Base-by-base conservation (phyloP, 371 early-diverging fungal genomes). In the Lichtheimia ornata region DNA sequence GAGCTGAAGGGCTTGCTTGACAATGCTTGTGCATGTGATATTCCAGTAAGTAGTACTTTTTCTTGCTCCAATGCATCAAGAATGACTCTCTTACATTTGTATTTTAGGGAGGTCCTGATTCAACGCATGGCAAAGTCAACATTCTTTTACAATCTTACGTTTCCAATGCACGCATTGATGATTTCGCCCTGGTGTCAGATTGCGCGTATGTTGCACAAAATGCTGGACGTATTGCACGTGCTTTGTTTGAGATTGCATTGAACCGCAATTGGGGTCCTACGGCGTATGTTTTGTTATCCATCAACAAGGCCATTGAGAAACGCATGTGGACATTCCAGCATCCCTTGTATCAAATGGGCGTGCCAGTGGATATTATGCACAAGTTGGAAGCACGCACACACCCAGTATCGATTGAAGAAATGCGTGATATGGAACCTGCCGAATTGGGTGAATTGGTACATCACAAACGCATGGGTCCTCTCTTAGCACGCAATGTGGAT, bases 291-390 rank as follows among this genome's bases (percentile, higher is more conserved):
- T 80, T 96, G 30, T 83, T 96, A 17, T 85, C 89, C 4, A 76
- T 98, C 56, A 93, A 94, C 70, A 94, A 94, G 69, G 87, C 94
- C 2, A 87, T 97, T 15, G 97, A 97, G 58, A 86, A 87, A 58
- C 85, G 88, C 22, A 90, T 96, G 91, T 98, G 99, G 99, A 86
- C 93, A 3, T 95, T 92, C 65, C 95, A 97, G 69, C 95, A 95
- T 65, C 95, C 97, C 0, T 73, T 98, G 17, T 73, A 81, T 9
- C 98, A 97, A 69, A 94, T 97, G 81, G 87, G 81, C 0, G 66
- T 95, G 0, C 90, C 95, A 0, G 66, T 61, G 12, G 94, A 92
- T 9, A 85, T 96, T 17, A 73, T 93, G 50, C 69, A 80, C 52
- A 93, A 93, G 60, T 69, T 97, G 35, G 92, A 94, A 66, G 71